Base-by-base conservation (phyloP, 164 flowering plant species). In the Magnolia sinica region DNA sequence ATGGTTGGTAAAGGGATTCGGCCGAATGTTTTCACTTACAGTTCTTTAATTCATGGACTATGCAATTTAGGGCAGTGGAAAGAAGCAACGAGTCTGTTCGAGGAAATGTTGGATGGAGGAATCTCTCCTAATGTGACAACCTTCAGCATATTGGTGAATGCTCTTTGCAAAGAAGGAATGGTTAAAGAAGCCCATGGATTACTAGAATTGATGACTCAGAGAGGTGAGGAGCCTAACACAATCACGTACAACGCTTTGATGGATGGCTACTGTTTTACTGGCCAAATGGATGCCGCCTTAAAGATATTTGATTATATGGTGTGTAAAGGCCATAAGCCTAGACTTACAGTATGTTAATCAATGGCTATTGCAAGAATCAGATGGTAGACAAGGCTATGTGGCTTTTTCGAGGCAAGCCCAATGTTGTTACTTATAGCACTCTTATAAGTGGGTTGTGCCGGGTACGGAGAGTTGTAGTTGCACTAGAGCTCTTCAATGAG, bases 331-430 rank as follows among this genome's bases (percentile, higher is more conserved):
- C 20, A 64, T 18, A 20, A 20, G 23, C 68, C 68, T 64, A 78
- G 83, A 85, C 82, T 64, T 88, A 83, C 68, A 84, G 78, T 73
- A 72, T 81, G 29, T 72, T 90, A 85, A 85, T 89, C 45, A 83
- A 84, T 74, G 87, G 87, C 8, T 85, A 81, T 70, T 84, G 81
- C 78, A 83, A 80, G 76, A 61, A 65, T 8, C 50, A 72, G 52
- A 85, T 76, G 76, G 50, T 84, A 0, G 81, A 83, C n/a, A 80
- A 86, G 77, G 92, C 88, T 24, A 55, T 81, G 78, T 24, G 49
- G 1, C 72, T 84, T 50, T 85, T 29, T 61, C 45, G 31, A 69
- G 86, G 83, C 37, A 83, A 16, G 70, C 90, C 93, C 9, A 82
- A 78, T 0, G 65, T 84, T 19, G 27, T 81, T 68, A 88, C 89